A percentile compares a stretch with the other conserved stretches of the same genome.
Evolutionary conservation across 1,284 basidiomycete genomes (phyloP).

Genomic region (Cerioporus squamosus): DNA sequence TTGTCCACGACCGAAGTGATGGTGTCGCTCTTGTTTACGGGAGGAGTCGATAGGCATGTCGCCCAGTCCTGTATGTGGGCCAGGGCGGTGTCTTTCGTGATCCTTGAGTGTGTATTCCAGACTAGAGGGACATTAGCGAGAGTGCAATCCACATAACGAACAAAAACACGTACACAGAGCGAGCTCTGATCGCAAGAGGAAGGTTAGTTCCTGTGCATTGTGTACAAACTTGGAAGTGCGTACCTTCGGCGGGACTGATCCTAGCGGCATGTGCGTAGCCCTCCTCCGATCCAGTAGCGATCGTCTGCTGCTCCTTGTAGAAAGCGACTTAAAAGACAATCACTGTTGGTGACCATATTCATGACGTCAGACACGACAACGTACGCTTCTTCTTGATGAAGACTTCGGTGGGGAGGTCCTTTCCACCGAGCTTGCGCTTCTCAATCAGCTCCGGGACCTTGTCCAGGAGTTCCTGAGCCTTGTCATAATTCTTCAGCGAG

Average conservation of each 20-base stretch:
- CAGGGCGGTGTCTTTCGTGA: conserved; percentile 53
- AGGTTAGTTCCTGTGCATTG: neutral
- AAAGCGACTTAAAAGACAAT: conserved; percentile 58
- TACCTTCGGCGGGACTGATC: conserved; percentile 73
- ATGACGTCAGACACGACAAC: conserved; percentile 8
- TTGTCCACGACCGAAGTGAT: conserved; percentile 20
- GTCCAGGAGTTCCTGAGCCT: conserved; percentile 65
- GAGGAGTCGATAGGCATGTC: conserved; percentile 49
- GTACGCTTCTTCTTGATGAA: conserved; percentile 74
- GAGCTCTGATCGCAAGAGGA: conserved; percentile 45
- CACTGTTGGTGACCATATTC: no score
- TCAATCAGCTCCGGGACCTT: conserved; percentile 62
- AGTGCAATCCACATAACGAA: neutral
- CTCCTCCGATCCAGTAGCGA: conserved; percentile 53
- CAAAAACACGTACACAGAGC: conserved; percentile 54
- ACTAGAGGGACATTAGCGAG: conserved; percentile 43
- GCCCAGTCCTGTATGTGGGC: conserved; percentile 55
- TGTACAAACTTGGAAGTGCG: conserved; percentile 19
- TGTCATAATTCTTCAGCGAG: conserved; percentile 52
- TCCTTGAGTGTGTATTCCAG: conserved; percentile 73
- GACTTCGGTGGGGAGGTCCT: conserved; percentile 73
- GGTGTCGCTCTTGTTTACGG: conserved; percentile 42
- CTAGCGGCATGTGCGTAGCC: conserved; percentile 57
- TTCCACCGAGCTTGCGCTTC: conserved; percentile 65
- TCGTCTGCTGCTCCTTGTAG: conserved; percentile 68